Evolutionary conservation across 306 rosid genomes (phyloP), one percentile per base, ranked within the genome.

Genomic region (Arachis hypogaea): DNA sequence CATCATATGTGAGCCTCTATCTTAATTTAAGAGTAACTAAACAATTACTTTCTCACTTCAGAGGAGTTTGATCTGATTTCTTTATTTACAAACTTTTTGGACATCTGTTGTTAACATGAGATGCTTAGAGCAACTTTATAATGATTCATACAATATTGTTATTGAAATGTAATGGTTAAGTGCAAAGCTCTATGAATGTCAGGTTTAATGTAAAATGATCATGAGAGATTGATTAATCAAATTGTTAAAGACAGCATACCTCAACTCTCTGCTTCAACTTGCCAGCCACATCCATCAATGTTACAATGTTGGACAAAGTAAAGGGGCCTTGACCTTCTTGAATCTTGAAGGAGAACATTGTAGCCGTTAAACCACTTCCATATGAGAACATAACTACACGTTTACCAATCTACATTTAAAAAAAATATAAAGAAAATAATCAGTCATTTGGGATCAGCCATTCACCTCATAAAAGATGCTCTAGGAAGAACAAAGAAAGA

Each of bases 341-440:
- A 72, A 88, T 43, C 54, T 56, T 82, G 78, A 92, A 78, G 6
- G 92, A 92, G 83, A 92, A 92, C 90, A 92, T 72, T 12, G 98
- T 86, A 56, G 98, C 84, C 22, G 98, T 84, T 64, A 82, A 81
- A 58, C 98, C 98, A 63, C 98, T 92, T 51, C 98, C 98, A 56
- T 90, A 92, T 1, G 98, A 92, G 82, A 90, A 92, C 87, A 90
- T 51, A 43, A 90, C 78, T 68, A 85, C 90, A 69, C 92, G 69
- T 66, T 85, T 86, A 62, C 92, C 94, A 4, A 65, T 74, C 98
- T 92, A 85, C 78, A 84, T 50, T 51, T 73, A 16, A 50, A 67
- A 33, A 66, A 60, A 70, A 62, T 2, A 33, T 2, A 33, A 33
- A 33, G 4, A 33, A 33, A 33, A 33, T 2, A 33, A 33, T 4